Base-by-base conservation (phyloP, 768 basidiomycete species). In the Hypholoma fasciculare region DNA sequence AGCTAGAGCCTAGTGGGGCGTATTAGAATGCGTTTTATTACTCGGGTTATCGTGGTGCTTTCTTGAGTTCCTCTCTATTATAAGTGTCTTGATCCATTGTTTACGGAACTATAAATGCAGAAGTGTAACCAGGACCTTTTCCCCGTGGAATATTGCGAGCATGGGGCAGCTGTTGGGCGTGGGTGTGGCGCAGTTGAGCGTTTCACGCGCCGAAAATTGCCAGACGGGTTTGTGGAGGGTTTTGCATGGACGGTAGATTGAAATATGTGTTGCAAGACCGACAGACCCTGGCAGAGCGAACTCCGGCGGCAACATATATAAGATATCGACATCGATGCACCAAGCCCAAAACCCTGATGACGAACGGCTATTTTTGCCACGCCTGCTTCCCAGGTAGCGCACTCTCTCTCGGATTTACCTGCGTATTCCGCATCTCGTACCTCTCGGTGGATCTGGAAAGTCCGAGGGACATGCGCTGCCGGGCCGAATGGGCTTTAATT, bases 231-330 rank as follows among this genome's bases (percentile, higher is more conserved):
- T 34, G 30, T 34, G 30, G 30, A 34, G 30, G 30, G 30, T 34
- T 34, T 34, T 34, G 9, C 30, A 34, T 34, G 30, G 30, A 2
- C 30, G 30, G 6, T 7, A 9, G 7, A 7, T 34, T 34, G 30
- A 34, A 34, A 34, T 34, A 7, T 34, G 9, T 34, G 40, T 6
- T 17, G 40, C 40, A 42, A 17, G 17, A 14, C 3, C 5, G 13
- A 42, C 17, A 34, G 26, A 44, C 27, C 20, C 51, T 52, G 51
- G 51, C 37, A 40, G 14, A 52, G 38, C 20, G 49, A 23, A 43
- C 40, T 42, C 54, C 54, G 54, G 54, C 54, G 54, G 54, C 54
- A 54, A 37, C 54, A 36, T n/a, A 30, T 30, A 48, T 40, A 20
- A 19, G 38, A 36, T 54, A 34, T 54, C 54, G 54, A 54, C 54